A percentile compares a stretch with the other conserved stretches of the same genome.
Conservation (phyloP, 768 basidiomycete genomes). For the Pleurotus platypus region DNA sequence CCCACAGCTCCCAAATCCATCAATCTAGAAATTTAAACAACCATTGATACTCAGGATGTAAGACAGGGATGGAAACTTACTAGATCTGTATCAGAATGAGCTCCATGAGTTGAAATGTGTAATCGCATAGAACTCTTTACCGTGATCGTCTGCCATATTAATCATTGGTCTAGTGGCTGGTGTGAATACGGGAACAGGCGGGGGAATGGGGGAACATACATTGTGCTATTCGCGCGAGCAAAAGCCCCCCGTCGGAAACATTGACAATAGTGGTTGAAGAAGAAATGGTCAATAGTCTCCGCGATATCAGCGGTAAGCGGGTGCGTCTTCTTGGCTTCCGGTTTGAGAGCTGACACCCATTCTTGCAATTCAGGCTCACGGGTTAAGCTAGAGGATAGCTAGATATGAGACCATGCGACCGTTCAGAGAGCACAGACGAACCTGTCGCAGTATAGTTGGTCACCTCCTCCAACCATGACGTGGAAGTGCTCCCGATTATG, state of each 20-base stretch:
- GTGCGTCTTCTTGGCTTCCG: conserved; percentile 53
- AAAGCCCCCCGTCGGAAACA: conserved; percentile 86
- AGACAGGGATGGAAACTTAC: conserved; percentile 18
- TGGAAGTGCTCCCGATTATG: conserved; percentile 85
- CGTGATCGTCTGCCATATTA: conserved; percentile 90
- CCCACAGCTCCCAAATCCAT: conserved; percentile 82
- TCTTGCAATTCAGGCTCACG: conserved; percentile 86
- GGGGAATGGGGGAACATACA: conserved; percentile 48
- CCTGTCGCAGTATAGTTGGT: conserved; percentile 88
- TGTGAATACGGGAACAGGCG: neutral
- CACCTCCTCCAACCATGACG: conserved; percentile 89
- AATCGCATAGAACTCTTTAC: conserved; percentile 33
- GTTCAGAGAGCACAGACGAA: conserved; percentile 25
- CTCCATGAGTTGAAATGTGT: neutral
- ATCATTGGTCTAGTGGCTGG: conserved; percentile 65
- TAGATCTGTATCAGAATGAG: conserved; percentile 13
- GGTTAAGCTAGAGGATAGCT: conserved; percentile 48
- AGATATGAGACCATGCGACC: neutral
- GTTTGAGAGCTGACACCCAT: conserved; percentile 68
- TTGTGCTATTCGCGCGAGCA: conserved; percentile 84
- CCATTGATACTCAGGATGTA: neutral
- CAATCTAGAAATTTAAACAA: conserved; percentile 45
- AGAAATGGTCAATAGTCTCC: conserved; percentile 78
- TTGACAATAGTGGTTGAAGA: conserved; percentile 90
- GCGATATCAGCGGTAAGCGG: conserved; percentile 70